A percentile compares a stretch with the other conserved stretches of the same genome.
Conservation (phyloP, 805 yeast genomes). For the Ogataea siamensis region DNA sequence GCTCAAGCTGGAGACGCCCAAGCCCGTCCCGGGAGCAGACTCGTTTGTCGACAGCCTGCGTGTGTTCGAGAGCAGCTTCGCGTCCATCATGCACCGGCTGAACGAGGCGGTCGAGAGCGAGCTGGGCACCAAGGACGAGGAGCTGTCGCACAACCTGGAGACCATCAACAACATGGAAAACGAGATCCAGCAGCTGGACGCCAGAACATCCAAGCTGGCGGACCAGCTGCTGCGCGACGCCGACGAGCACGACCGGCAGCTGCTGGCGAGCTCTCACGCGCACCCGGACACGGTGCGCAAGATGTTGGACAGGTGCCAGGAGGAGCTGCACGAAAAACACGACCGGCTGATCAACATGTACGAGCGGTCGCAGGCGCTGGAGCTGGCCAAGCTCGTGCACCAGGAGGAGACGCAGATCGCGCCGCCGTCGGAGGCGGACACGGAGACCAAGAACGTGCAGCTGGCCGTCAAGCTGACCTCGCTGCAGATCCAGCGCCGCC, state of each 20-base stretch:
- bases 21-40: neutral
- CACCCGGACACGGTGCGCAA: conserved; percentile 20
- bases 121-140: conserved; percentile 47
- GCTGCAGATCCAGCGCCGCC: conserved; percentile 42
- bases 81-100: conserved; percentile 22
- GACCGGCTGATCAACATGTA: conserved; percentile 36
- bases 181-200: conserved; percentile 35
- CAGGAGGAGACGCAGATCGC: conserved; percentile 41
- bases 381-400: conserved; percentile 56
- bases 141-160: conserved; percentile 45
- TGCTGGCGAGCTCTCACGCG: conserved; percentile 22
- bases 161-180: conserved; percentile 41
- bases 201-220: conserved; percentile 21
- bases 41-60: conserved; percentile 19
- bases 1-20: conserved; percentile 6
- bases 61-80: conserved; percentile 22
- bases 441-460: conserved; percentile 18
- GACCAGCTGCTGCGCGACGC: conserved; percentile 20
- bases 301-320: conserved; percentile 11
- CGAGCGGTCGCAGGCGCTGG: conserved; percentile 65
- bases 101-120: conserved; percentile 27
- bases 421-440: conserved; percentile 11
- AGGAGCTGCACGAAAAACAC: conserved; percentile 28
- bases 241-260: conserved; percentile 25
- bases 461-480: conserved; percentile 38